Evolutionary conservation across 2,329 filamentous ascomycete genomes (phyloP).

Genomic region (Thielaviopsis populi): DNA sequence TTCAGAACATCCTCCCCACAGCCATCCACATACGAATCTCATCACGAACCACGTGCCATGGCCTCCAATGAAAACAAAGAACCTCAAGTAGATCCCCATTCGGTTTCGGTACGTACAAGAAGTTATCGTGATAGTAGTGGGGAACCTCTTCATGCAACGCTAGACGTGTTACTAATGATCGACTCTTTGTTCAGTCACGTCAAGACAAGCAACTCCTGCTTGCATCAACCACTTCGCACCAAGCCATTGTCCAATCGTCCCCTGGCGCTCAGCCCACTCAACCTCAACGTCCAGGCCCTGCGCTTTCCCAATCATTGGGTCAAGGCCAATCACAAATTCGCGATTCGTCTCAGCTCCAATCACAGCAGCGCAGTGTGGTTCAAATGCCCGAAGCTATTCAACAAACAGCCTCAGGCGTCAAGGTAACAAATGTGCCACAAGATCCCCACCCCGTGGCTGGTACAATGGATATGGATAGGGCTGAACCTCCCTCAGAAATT

Average conservation of each 20-base stretch:
- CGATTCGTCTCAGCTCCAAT: constrained; percentile 6
- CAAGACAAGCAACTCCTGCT: neutral
- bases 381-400: neutral
- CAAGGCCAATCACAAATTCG: neutral
- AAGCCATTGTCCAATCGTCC: neutral
- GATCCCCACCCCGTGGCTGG: constrained; percentile 90
- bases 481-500: constrained; percentile 44
- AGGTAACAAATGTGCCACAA: constrained; percentile 46
- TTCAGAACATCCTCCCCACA: constrained; percentile 94
- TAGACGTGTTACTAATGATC: neutral
- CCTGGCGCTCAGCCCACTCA: neutral
- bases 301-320: neutral
- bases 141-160: neutral
- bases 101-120: neutral
- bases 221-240: neutral
- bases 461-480: constrained; percentile 93
- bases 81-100: constrained; percentile 1
- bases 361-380: neutral
- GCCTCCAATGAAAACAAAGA: constrained; percentile 32
- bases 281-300: constrained; percentile 1
- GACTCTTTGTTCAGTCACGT: neutral
- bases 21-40: constrained; percentile 81
- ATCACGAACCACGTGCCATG: constrained; percentile 69
- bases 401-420: constrained; percentile 13
- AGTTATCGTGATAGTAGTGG: neutral